These are phyloP conservation scores for Bullera alba DNA, from an alignment of 768 basidiomycete genomes.

Conservation along the genomic window DNA sequence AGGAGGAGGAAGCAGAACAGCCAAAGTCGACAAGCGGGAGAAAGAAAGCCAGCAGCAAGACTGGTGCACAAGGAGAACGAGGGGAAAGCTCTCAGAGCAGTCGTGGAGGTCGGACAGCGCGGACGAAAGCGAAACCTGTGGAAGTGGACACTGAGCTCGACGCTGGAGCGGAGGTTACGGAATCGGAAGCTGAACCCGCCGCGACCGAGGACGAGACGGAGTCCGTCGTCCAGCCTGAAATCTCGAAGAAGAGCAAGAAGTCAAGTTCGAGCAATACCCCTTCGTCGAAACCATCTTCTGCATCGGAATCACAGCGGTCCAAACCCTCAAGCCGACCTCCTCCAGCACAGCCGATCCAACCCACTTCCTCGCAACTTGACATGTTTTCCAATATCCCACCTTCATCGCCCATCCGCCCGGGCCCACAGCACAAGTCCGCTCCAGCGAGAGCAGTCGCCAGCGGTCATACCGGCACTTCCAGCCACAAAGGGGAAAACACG, in stretches of 20 bases:
- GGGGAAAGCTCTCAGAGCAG: too few relatives aligned
- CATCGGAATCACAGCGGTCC: background rate
- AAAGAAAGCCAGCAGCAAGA: too few relatives aligned
- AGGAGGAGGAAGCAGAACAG: slow-evolving; percentile 4
- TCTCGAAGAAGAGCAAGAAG: background rate
- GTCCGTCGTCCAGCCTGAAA: too few relatives aligned
- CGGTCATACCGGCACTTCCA: background rate
- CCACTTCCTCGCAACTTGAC: slow-evolving; percentile 16
- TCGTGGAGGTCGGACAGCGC: too few relatives aligned
- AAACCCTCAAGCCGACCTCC: background rate
- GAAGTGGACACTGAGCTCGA: too few relatives aligned
- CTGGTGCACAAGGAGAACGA: too few relatives aligned
- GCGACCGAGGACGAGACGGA: background rate
- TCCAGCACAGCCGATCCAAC: background rate
- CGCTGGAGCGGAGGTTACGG: background rate
- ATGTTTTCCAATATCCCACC: slow-evolving; percentile 32
- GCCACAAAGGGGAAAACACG: background rate
- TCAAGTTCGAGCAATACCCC: background rate
- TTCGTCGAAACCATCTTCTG: background rate
- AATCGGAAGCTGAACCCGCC: too few relatives aligned
- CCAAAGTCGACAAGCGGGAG: background rate
- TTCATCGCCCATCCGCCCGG: slow-evolving; percentile 16
- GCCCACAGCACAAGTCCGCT: background rate
- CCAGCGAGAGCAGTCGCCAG: background rate
- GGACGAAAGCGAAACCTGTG: background rate